Evolutionary conservation across 2,329 filamentous ascomycete genomes (phyloP).

Genomic region (Hypoxylon sp.): DNA sequence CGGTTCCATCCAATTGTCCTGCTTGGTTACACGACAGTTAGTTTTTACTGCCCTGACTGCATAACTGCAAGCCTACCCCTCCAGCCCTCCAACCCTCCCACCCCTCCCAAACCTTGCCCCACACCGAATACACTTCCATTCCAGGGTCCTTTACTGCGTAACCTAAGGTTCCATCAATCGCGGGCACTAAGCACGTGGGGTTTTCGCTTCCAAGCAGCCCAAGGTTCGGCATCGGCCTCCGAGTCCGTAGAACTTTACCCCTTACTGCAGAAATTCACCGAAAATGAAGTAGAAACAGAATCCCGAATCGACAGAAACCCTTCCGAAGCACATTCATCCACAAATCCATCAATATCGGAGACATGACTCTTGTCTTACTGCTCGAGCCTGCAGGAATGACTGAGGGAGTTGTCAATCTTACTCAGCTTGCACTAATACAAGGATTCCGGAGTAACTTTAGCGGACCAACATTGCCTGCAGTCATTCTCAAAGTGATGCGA

Average conservation of each 20-base stretch:
- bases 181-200: neutral
- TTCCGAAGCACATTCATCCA: slow-evolving; percentile 6
- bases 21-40: neutral
- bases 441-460: slow-evolving; percentile 32
- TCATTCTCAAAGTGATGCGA: slow-evolving; percentile 15
- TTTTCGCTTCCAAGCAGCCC: too few relatives aligned
- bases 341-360: slow-evolving; percentile 2
- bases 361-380: neutral
- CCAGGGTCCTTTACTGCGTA: neutral
- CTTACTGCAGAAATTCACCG: slow-evolving; percentile 1
- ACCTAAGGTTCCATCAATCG: neutral
- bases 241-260: slow-evolving; percentile 5
- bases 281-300: slow-evolving; percentile 1
- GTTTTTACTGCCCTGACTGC: neutral
- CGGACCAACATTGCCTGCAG: slow-evolving; percentile 29
- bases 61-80: slow-evolving; percentile 6
- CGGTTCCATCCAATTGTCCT: neutral
- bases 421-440: slow-evolving; percentile 13
- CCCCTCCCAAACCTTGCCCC: neutral
- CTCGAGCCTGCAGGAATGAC: slow-evolving; percentile 1
- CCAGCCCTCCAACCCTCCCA: neutral
- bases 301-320: neutral
- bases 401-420: slow-evolving; percentile 26
- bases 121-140: neutral
- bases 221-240: slow-evolving; percentile 17